Percentiles rank a stretch among this genome's conserved stretches.
Evolutionary conservation across 2,329 filamentous ascomycete genomes (phyloP).

Genomic region (Penicillium brasilianum): DNA sequence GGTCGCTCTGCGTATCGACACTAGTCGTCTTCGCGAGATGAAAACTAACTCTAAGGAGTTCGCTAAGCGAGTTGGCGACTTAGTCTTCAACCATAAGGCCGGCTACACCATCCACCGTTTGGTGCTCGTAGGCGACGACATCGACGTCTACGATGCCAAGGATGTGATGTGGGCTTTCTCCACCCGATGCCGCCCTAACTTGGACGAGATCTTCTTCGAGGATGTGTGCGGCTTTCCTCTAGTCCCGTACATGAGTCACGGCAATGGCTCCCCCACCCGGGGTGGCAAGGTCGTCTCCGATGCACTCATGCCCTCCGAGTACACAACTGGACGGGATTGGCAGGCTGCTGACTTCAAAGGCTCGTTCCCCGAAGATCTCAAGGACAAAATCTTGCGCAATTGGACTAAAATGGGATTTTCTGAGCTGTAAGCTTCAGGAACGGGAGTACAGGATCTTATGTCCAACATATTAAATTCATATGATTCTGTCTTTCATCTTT

Average conservation of each 20-base stretch:
- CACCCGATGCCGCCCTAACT: conserved; percentile 53
- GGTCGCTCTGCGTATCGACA: conserved; percentile 62
- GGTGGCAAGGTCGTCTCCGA: conserved; percentile 57
- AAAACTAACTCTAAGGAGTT: conserved; percentile 54
- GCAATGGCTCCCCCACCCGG: conserved; percentile 33
- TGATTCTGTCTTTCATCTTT: too few species aligned
- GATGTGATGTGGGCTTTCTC: conserved; percentile 58
- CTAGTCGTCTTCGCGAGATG: conserved; percentile 60
- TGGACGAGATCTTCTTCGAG: conserved; percentile 54
- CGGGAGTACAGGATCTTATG: too few species aligned
- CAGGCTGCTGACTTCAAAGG: conserved; percentile 39
- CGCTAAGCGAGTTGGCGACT: conserved; percentile 48
- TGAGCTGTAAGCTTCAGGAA: too few species aligned
- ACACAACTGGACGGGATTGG: conserved; percentile 44
- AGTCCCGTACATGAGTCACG: conserved; percentile 56
- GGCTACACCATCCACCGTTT: conserved; percentile 53
- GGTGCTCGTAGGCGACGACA: conserved; percentile 56
- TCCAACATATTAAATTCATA: too few species aligned
- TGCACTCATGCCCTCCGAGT: conserved; percentile 51
- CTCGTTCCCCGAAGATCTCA: conserved; percentile 48
- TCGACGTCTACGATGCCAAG: conserved; percentile 53
- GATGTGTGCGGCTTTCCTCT: conserved; percentile 52
- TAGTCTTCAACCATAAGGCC: conserved; percentile 50
- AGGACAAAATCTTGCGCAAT: conserved; percentile 45
- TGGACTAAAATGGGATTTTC: conserved; percentile 45